phyloP scores from a whole-genome alignment of 1,284 basidiomycete genomes.

The Sporisorium graminicola region DNA sequence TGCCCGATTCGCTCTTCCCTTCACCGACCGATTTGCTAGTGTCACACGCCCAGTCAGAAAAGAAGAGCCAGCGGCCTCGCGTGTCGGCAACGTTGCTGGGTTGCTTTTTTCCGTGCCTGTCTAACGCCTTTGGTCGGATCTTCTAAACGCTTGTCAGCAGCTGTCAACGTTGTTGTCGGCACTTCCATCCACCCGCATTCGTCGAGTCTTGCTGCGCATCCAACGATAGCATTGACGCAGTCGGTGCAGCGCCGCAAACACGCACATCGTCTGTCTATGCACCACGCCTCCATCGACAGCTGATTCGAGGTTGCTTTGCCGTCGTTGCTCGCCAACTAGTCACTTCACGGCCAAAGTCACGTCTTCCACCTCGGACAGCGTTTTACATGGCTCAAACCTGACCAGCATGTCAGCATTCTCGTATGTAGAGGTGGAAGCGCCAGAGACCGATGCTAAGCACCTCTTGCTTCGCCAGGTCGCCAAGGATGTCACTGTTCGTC shows the following conservation, averaged over 20 bases:
- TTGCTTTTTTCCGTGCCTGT: not conserved
- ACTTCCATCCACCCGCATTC: not conserved
- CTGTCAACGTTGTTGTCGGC: not conserved
- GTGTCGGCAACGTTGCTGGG: not conserved
- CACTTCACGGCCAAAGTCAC: not conserved
- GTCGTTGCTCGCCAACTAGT: not conserved
- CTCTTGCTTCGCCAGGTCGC: constrained; percentile 59
- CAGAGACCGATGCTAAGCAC: constrained; percentile 72
- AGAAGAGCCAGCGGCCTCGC: not conserved
- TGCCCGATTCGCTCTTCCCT: not conserved
- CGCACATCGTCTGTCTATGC: constrained; percentile 12
- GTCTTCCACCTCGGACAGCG: too few species aligned
- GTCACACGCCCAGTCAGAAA: not conserved
- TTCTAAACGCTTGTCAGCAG: constrained; percentile 6
- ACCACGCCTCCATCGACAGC: constrained; percentile 8
- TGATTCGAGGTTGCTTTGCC: not conserved
- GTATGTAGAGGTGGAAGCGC: constrained; percentile 28
- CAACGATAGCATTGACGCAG: not conserved
- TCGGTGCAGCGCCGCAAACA: constrained; percentile 3
- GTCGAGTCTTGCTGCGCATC: not conserved
- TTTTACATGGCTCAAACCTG: not conserved
- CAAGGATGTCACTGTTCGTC: constrained; percentile 62
- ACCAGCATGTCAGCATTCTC: constrained; percentile 11
- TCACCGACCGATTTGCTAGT: not conserved
- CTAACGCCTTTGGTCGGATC: constrained; percentile 1